phyloP scores from a whole-genome alignment of 2,329 filamentous ascomycete species.

The Aspergillus latus region DNA sequence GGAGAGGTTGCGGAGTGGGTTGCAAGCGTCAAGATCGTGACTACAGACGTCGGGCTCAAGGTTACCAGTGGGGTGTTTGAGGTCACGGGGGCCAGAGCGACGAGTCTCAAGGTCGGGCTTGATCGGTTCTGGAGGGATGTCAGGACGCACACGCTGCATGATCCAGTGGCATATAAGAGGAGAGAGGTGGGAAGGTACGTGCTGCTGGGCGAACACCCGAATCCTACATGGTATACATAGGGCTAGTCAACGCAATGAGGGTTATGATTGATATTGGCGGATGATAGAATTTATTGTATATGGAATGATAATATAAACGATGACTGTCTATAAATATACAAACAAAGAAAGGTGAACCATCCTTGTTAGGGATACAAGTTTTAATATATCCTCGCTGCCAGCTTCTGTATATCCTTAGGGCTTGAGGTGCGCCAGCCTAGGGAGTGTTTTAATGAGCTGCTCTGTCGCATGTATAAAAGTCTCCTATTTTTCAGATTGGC shows the following conservation, averaged over 20 bases:
- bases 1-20: constrained; percentile 64
- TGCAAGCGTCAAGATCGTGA: constrained; percentile 62
- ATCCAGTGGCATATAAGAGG: constrained; percentile 68
- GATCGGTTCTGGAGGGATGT: constrained; percentile 68
- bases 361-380: too few species aligned
- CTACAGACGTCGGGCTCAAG: constrained; percentile 59
- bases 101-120: constrained; percentile 58
- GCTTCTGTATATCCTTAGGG: too few species aligned
- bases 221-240: constrained; percentile 63
- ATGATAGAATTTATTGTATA: too few species aligned
- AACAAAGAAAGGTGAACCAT: too few species aligned
- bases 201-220: constrained; percentile 57
- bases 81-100: constrained; percentile 60
- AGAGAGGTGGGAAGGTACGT: constrained; percentile 60
- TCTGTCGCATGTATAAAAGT: too few species aligned
- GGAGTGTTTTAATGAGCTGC: too few species aligned
- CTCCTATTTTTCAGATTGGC: too few species aligned
- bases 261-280: too few species aligned
- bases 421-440: too few species aligned
- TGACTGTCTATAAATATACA: too few species aligned
- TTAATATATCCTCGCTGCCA: too few species aligned
- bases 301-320: too few species aligned
- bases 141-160: constrained; percentile 65
- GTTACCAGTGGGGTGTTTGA: constrained; percentile 65
- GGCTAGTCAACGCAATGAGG: neutral